Conservation (phyloP, 768 basidiomycete genomes). For the Agaricus bisporus region DNA sequence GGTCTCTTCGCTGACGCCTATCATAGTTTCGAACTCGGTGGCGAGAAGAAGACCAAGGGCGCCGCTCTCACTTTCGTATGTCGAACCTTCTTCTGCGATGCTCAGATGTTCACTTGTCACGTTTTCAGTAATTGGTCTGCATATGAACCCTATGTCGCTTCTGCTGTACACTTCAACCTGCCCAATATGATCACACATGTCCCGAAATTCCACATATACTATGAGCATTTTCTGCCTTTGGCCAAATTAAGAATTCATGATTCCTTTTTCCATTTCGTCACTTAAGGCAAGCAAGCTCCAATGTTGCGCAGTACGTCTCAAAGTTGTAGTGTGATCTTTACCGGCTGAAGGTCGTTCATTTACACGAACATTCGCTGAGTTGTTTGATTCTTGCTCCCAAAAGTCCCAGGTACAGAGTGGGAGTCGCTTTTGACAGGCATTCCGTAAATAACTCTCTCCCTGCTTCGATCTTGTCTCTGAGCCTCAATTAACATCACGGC, state of each 20-base stretch:
- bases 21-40: conserved; percentile 93
- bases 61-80: conserved; percentile 91
- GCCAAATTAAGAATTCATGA: not conserved
- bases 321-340: not conserved
- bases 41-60: conserved; percentile 99
- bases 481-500: not conserved
- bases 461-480: not conserved
- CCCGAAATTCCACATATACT: conserved; percentile 1
- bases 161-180: conserved; percentile 15
- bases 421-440: not conserved
- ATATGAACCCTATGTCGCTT: conserved; percentile 16
- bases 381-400: no score
- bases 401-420: not conserved
- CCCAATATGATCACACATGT: conserved; percentile 25
- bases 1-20: not conserved
- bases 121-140: conserved; percentile 18
- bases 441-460: not conserved
- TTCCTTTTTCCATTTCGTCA: not conserved
- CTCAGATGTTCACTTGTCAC: not conserved
- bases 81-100: conserved; percentile 17
- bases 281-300: not conserved
- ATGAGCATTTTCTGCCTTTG: not conserved
- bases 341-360: not conserved
- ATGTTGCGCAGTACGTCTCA: not conserved
- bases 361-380: not conserved